Evolutionary conservation across 2,329 filamentous ascomycete species (phyloP).

Genomic region (Thielaviopsis ethacetica): DNA sequence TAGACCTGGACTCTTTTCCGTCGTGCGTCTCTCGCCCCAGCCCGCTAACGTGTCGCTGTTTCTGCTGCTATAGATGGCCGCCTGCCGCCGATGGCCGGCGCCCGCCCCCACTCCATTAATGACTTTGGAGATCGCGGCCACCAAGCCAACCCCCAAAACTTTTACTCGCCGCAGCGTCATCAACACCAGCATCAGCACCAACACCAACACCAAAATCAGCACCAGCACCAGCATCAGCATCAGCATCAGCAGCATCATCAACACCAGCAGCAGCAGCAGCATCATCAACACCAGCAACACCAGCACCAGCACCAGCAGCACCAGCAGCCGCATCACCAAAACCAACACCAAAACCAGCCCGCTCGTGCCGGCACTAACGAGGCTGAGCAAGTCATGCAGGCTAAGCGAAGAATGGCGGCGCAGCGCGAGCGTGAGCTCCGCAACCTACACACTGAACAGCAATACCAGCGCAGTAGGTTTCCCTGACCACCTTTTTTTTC

Average conservation of each 20-base stretch:
- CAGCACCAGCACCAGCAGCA: conserved; percentile 44
- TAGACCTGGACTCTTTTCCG: not conserved
- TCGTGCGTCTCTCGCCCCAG: not conserved
- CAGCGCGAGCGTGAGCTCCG: conserved; percentile 97
- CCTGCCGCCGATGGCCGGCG: conserved; percentile 28
- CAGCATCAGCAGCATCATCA: conserved; percentile 57
- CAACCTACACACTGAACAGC: conserved; percentile 99
- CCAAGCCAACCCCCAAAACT: conserved; percentile 38
- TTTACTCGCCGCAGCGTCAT: not conserved
- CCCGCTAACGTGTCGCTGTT: conserved; percentile 6
- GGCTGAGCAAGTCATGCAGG: conserved; percentile 97
- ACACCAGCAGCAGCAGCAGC: conserved; percentile 54
- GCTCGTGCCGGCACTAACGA: conserved; percentile 62
- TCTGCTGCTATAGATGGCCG: conserved; percentile 44
- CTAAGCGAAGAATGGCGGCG: conserved; percentile 96
- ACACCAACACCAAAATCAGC: conserved; percentile 57
- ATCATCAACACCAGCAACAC: conserved; percentile 82
- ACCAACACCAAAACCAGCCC: conserved; percentile 50
- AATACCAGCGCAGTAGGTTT: conserved; percentile 95
- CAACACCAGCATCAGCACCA: conserved; percentile 41
- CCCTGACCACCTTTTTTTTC: no score
- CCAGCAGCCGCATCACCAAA: conserved; percentile 91
- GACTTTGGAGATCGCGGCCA: conserved; percentile 56
- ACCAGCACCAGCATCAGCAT: conserved; percentile 38
- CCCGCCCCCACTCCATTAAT: conserved; percentile 70